Conservation (phyloP, 2,329 filamentous ascomycete genomes). For the Metarhizium brunneum region DNA sequence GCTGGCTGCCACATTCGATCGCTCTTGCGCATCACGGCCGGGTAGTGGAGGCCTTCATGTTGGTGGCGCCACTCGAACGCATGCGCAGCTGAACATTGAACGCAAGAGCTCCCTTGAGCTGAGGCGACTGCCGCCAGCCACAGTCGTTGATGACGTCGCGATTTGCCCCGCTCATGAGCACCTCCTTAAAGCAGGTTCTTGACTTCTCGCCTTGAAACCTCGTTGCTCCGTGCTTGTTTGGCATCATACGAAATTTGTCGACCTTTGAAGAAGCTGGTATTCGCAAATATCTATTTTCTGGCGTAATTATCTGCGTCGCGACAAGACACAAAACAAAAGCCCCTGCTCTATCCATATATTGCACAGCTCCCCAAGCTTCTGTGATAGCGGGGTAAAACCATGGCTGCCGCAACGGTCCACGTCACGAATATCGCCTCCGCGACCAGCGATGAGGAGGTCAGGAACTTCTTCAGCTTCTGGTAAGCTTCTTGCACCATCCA, state of each 20-base stretch:
- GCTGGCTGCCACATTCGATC: too few relatives aligned
- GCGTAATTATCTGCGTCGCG: background rate
- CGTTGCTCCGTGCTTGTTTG: background rate
- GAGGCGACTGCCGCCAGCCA: background rate
- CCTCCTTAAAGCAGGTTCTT: background rate
- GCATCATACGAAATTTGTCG: background rate
- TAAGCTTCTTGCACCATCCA: constrained; percentile 32
- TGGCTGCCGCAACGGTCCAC: constrained; percentile 42
- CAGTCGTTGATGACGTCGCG: constrained; percentile 1
- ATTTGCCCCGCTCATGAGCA: constrained; percentile 3
- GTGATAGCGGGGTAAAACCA: constrained; percentile 4
- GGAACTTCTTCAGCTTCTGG: constrained; percentile 97
- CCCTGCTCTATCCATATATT: background rate
- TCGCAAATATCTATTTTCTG: background rate
- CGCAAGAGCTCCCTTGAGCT: too few relatives aligned
- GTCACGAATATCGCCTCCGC: constrained; percentile 79
- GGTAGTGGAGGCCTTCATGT: too few relatives aligned
- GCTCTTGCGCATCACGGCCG: too few relatives aligned
- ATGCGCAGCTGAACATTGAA: too few relatives aligned
- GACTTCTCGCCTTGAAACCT: background rate
- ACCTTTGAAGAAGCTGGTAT: background rate
- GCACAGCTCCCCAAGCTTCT: background rate
- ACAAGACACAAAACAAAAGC: background rate
- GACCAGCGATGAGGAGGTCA: constrained; percentile 84
- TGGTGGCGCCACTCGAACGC: too few relatives aligned